Evolutionary conservation across 495 filamentous ascomycete species (phyloP), one percentile per base, ranked within the genome.

Genomic region (Podospora pseudoanserina): DNA sequence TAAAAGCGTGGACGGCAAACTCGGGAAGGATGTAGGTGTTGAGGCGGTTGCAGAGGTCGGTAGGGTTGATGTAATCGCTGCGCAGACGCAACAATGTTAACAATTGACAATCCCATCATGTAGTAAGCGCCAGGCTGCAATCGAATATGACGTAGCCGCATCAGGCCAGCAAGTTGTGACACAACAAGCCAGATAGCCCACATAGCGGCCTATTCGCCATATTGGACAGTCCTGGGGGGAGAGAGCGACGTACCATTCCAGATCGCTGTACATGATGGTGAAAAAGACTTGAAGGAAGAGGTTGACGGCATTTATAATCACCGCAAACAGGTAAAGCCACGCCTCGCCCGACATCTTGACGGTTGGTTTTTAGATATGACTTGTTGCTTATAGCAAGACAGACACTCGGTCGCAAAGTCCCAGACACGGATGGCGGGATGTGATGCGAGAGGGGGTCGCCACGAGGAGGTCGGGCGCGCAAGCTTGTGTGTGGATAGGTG

Each of bases 221-320:
- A 13, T 49, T 3, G 7, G 39, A 49, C 13, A 1, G 27, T 32
- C 4, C 19, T 56, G n/a, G 11, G 26, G 27, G 7, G 39, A 59
- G 49, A 59, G n/a, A 49, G 30, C 32, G 60, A 26, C 91, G 72
- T 84, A 97, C 93, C 94, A 97, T 88, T 97, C 94, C 70, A 97
- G 81, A 87, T 97, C 94, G 80, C 92, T 96, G 82, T 97, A 99
- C 96, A 99, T 99, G 73, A 99, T 99, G 55, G 96, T 99, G 86
- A 99, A 99, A 86, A 99, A 99, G 67, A 99, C 96, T 82, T 99
- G 96, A 63, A 99, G 87, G 81, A 99, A 99, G 72, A 99, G 87
- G 86, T 99, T 99, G 88, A 98, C 95, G 83, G 96, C 96, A 86
- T 99, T 99, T 84, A 99, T 95, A 78, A 99, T 87, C 81, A 99